Conservation (phyloP, 768 basidiomycete species). For the Botryobasidium botryosum region DNA sequence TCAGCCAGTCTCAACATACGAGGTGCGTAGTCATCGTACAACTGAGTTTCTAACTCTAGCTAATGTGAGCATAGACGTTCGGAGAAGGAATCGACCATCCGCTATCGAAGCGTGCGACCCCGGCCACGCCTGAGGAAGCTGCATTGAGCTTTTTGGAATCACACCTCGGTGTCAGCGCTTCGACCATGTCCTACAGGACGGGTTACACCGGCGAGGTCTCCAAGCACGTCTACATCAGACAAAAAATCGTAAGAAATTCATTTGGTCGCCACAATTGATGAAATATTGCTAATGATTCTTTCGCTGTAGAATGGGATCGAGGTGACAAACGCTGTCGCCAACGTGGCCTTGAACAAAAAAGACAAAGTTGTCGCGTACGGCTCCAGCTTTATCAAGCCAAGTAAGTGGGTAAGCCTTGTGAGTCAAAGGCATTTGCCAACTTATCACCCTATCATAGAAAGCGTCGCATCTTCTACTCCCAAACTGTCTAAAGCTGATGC, state of each 20-base stretch:
- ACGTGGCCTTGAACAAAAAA: slow-evolving; percentile 1
- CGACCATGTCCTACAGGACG: slow-evolving; percentile 2
- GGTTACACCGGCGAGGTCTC: slow-evolving; percentile 2
- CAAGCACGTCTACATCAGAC: slow-evolving; percentile 9
- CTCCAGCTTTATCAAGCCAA: slow-evolving; percentile 7
- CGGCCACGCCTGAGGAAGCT: not conserved
- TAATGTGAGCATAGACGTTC: not conserved
- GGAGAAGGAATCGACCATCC: not conserved
- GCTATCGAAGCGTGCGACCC: slow-evolving; percentile 2
- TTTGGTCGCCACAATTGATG: not conserved
- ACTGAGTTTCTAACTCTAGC: not conserved
- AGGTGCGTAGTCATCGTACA: too few species aligned
- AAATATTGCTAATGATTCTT: too few species aligned
- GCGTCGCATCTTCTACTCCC: slow-evolving; percentile 1
- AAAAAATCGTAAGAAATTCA: slow-evolving; percentile 5
- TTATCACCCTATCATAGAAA: not conserved
- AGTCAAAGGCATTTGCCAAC: not conserved
- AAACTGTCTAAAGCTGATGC: slow-evolving; percentile 2
- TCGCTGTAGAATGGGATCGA: slow-evolving; percentile 10
- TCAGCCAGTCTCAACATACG: slow-evolving; percentile 1
- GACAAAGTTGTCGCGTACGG: slow-evolving; percentile 9
- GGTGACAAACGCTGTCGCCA: slow-evolving; percentile 11
- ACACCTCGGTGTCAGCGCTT: slow-evolving; percentile 6
- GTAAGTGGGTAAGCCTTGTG: not conserved
- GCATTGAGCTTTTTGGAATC: slow-evolving; percentile 4